Conservation (phyloP, 106 monocot genomes). For the Amphibolis antarctica region DNA sequence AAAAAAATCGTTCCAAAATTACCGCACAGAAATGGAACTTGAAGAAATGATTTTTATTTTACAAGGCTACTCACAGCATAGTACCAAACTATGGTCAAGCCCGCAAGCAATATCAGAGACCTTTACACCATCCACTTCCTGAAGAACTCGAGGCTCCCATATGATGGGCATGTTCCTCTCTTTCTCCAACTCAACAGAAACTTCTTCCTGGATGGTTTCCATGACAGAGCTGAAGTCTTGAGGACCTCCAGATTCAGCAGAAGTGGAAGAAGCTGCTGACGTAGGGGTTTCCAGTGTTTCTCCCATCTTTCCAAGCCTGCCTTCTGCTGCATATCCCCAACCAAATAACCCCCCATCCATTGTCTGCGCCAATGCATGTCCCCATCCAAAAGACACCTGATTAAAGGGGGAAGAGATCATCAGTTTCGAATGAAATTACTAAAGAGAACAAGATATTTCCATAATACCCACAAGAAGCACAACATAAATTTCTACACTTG, state of each 20-base stretch:
- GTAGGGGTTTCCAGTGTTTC: conserved; percentile 16
- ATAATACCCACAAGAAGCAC: no score
- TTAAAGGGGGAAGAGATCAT: neutral
- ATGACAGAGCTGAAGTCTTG: conserved; percentile 20
- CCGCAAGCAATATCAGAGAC: conserved; percentile 70
- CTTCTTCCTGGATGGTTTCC: conserved; percentile 39
- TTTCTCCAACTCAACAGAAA: conserved; percentile 46
- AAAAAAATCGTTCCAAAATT: no score
- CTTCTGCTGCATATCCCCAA: conserved; percentile 68
- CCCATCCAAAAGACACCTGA: conserved; percentile 94
- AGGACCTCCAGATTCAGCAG: neutral
- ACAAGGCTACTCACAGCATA: conserved; percentile 49
- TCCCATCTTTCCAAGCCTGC: conserved; percentile 60
- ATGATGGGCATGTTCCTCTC: conserved; percentile 75
- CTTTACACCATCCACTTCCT: conserved; percentile 32
- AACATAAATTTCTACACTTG: no score
- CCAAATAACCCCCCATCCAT: conserved; percentile 58
- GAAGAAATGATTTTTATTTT: neutral
- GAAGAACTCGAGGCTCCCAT: conserved; percentile 50
- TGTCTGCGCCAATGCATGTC: conserved; percentile 66
- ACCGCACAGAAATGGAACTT: no score
- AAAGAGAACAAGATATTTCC: no score
- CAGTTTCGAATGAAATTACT: neutral
- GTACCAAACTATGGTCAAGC: conserved; percentile 71
- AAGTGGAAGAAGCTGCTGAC: neutral